Evolutionary conservation across 805 yeast species (phyloP), one percentile per base, ranked within the genome.

Genomic region (Kockiozyma suomiensis): DNA sequence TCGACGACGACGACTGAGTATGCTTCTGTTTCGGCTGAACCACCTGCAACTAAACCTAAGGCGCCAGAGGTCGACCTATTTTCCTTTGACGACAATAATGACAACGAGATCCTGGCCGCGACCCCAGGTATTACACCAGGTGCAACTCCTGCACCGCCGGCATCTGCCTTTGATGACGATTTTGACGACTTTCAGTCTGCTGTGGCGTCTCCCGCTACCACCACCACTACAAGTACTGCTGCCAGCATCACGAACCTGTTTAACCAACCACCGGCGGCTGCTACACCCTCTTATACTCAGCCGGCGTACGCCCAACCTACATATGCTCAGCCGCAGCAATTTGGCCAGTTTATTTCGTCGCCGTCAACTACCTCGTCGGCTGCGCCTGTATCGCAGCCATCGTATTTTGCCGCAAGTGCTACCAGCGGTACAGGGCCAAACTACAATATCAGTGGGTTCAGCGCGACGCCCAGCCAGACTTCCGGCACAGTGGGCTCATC

Each of bases 141-240:
- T 21, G 42, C 50, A 7, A 37, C 59, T 15, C 38, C 54, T 26
- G 52, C 58, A 17, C 49, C 63, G 6, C 7, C 47, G 4, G 40
- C 61, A 6, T 41, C 60, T 25, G 61, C 54, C 1, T 56, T 64
- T 45, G 74, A 72, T 37, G 75, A 73, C 57, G 78, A 74, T 42
- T 77, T 75, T 70, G 87, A 82, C 65, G 88, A 85, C 66, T 85
- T 85, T 79, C 87, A 84, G 70, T 70, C 77, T 46, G 85, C 86
- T n/a, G 53, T 66, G 6, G 43, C 67, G 5, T 41, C 68, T 7
- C 45, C 69, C 15, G 53, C 70, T 15, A 48, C 66, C 4, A 12
- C 70, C 26, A 28, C 59, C 4, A 40, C 66, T 47, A 26, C 59
- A 21, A 12, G 46, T n/a, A 19, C 59, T 4, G 23, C 50, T n/a